phyloP scores from a whole-genome alignment of 208 protist genomes.

The Crithidia fasciculata region DNA sequence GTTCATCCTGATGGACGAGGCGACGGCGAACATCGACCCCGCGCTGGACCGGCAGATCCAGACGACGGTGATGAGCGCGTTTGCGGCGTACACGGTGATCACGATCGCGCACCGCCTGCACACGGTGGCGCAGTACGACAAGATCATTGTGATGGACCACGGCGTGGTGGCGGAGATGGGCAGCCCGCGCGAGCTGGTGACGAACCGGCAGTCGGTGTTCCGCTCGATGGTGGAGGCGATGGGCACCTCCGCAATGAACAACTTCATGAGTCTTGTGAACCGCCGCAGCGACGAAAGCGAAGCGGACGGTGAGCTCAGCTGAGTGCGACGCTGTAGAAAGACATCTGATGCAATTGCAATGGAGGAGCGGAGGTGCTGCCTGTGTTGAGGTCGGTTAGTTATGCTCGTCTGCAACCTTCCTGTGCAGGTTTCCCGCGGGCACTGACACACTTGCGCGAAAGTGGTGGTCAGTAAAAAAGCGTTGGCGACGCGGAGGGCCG shows the following conservation, averaged over 20 bases:
- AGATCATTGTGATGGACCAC: constrained; percentile 79
- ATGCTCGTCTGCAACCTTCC: too few relatives aligned
- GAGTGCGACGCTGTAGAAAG: too few relatives aligned
- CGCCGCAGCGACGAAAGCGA: too few relatives aligned
- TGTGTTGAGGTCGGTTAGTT: too few relatives aligned
- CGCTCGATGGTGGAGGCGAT: constrained; percentile 48
- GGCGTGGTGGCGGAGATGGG: constrained; percentile 65
- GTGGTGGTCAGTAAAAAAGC: too few relatives aligned
- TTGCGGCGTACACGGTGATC: constrained; percentile 75
- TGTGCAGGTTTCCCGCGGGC: too few relatives aligned
- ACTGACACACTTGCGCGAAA: too few relatives aligned
- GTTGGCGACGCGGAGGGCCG: too few relatives aligned
- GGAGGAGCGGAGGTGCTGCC: too few relatives aligned
- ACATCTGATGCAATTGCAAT: too few relatives aligned
- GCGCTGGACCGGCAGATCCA: constrained; percentile 71
- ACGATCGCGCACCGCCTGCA: constrained; percentile 83
- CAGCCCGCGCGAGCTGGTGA: constrained; percentile 53
- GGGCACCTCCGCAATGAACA: constrained; percentile 2
- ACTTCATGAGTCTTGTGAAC: too few relatives aligned
- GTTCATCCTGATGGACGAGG: constrained; percentile 87
- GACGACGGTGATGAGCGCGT: constrained; percentile 53
- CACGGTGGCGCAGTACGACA: constrained; percentile 76
- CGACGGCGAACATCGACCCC: constrained; percentile 77
- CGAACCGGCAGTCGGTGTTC: constrained; percentile 38
- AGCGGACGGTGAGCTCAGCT: too few relatives aligned